A percentile compares a stretch with the other conserved stretches of the same genome.
phyloP scores from a whole-genome alignment of 2,329 filamentous ascomycete genomes.

The Knufia petricola region DNA sequence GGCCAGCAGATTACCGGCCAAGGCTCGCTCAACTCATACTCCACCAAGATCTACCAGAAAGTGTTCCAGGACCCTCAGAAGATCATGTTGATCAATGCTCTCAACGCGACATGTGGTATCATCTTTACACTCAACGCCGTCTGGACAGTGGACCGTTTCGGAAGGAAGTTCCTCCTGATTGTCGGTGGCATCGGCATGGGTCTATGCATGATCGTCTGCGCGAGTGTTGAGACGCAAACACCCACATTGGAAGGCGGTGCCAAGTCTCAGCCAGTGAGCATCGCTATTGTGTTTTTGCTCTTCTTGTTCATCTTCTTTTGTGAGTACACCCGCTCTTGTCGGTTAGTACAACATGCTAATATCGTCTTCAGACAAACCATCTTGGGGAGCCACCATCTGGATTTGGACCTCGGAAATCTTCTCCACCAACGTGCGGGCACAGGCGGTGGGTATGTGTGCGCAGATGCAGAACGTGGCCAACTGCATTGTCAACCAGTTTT shows the following conservation, averaged over 20 bases:
- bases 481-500: conserved; percentile 60
- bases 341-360: background rate
- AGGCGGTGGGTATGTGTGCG: conserved; percentile 58
- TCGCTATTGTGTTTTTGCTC: conserved; percentile 58
- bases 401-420: conserved; percentile 63
- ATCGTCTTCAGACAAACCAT: conserved; percentile 50
- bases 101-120: conserved; percentile 40
- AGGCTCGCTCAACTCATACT: conserved; percentile 63
- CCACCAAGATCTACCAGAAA: conserved; percentile 63
- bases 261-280: conserved; percentile 52
- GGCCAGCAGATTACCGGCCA: conserved; percentile 65
- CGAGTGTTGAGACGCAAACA: conserved; percentile 48
- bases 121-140: conserved; percentile 63
- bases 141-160: conserved; percentile 64
- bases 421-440: conserved; percentile 61
- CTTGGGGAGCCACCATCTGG: conserved; percentile 61
- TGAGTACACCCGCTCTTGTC: background rate
- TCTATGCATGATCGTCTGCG: conserved; percentile 59
- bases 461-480: conserved; percentile 57
- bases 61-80: conserved; percentile 19
- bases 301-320: conserved; percentile 57
- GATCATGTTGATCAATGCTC: conserved; percentile 6
- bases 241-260: conserved; percentile 42
- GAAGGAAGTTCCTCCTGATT: conserved; percentile 60
- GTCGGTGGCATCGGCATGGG: conserved; percentile 60